Evolutionary conservation across 2,329 filamentous ascomycete species (phyloP).

Genomic region (Fusarium annulatum): DNA sequence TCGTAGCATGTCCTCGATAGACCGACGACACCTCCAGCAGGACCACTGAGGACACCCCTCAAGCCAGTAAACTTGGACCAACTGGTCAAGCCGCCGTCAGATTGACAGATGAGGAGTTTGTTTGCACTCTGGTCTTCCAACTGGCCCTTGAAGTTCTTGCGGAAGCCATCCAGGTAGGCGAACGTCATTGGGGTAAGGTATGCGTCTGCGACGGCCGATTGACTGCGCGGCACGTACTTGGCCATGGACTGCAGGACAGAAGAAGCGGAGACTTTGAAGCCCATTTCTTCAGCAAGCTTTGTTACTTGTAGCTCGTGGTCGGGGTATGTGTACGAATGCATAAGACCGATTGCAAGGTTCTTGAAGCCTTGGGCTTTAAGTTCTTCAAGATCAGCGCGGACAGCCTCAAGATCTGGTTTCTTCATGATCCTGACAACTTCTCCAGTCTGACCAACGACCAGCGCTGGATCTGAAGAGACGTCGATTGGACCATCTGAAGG

Average conservation of each 20-base stretch:
- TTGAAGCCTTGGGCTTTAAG: slow-evolving; percentile 70
- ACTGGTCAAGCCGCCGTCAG: slow-evolving; percentile 44
- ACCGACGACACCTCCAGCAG: slow-evolving; percentile 46
- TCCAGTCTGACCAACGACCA: slow-evolving; percentile 74
- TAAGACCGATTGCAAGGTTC: slow-evolving; percentile 68
- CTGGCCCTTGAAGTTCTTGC: slow-evolving; percentile 43
- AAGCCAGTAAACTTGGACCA: slow-evolving; percentile 46
- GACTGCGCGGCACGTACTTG: slow-evolving; percentile 58
- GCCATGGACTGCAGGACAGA: slow-evolving; percentile 56
- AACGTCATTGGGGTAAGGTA: slow-evolving; percentile 57
- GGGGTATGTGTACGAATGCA: slow-evolving; percentile 75
- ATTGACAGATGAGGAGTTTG: slow-evolving; percentile 47
- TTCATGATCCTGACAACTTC: slow-evolving; percentile 76
- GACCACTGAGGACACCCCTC: slow-evolving; percentile 42
- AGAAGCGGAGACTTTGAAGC: slow-evolving; percentile 55
- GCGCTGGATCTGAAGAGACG: slow-evolving; percentile 58
- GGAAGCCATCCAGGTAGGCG: slow-evolving; percentile 50
- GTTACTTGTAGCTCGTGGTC: slow-evolving; percentile 62
- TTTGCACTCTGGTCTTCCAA: slow-evolving; percentile 43
- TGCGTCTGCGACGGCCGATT: slow-evolving; percentile 56
- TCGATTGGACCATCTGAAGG: slow-evolving; percentile 64
- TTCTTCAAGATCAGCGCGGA: slow-evolving; percentile 66
- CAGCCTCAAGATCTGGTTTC: slow-evolving; percentile 65
- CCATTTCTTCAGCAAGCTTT: slow-evolving; percentile 52
- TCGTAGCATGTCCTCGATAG: slow-evolving; percentile 44